Evolutionary conservation across 2,329 filamentous ascomycete species (phyloP).

Genomic region (Aureobasidium sp.): DNA sequence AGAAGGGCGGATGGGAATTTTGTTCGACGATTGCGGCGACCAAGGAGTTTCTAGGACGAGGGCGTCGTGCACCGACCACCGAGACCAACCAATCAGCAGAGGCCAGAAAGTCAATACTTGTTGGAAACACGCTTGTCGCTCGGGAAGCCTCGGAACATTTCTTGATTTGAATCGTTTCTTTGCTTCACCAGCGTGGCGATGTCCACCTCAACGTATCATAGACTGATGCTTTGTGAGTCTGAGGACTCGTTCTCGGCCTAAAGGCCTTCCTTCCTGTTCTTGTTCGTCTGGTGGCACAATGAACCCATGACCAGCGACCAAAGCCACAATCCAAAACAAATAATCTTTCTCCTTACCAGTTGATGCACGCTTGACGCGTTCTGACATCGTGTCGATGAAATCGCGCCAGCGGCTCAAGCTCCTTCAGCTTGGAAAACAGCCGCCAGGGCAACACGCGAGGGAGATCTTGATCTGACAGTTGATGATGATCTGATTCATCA

Average conservation of each 20-base stretch:
- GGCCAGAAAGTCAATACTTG: constrained; percentile 4
- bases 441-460: background rate
- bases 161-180: background rate
- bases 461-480: constrained; percentile 5
- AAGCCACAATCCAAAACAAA: background rate
- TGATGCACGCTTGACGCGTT: background rate
- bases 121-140: background rate
- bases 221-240: background rate
- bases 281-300: background rate
- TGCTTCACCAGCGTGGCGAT: constrained; percentile 2
- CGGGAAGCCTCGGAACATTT: constrained; percentile 4
- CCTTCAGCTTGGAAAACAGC: background rate
- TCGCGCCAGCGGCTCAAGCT: background rate
- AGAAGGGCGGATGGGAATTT: constrained; percentile 15
- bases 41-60: constrained; percentile 7
- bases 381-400: background rate
- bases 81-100: background rate
- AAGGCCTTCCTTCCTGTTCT: background rate
- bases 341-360: background rate
- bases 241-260: background rate
- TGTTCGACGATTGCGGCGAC: constrained; percentile 10
- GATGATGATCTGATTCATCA: background rate
- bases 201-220: constrained; percentile 4
- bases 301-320: background rate
- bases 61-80: background rate